These are phyloP conservation scores for Oryza officinalis DNA, from an alignment of 176 grass and related monocot genomes.

Conservation along the genomic window DNA sequence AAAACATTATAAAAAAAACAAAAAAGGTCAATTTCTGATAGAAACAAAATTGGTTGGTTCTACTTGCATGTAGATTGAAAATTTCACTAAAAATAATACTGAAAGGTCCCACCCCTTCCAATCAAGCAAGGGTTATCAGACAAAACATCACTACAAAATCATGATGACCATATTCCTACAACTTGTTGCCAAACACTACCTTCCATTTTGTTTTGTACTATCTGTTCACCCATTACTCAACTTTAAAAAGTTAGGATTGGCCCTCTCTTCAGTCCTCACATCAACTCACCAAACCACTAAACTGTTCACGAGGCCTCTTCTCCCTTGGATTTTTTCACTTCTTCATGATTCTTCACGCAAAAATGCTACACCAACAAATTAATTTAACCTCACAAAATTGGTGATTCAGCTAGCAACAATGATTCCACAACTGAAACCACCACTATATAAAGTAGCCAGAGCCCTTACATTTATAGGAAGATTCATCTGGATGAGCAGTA, in stretches of 20 bases:
- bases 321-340: conserved; percentile 41
- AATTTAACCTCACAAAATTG: background rate
- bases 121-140: conserved; percentile 28
- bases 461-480: background rate
- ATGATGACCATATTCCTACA: conserved; percentile 45
- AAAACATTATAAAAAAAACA: background rate
- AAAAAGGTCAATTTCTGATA: background rate
- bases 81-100: background rate
- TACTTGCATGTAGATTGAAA: background rate
- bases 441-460: background rate
- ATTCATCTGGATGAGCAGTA: background rate
- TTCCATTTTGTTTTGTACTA: conserved; percentile 47
- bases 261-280: conserved; percentile 7
- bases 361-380: conserved; percentile 13
- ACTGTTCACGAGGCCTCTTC: conserved; percentile 20
- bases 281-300: conserved; percentile 35
- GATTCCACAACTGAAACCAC: background rate
- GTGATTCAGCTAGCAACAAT: background rate
- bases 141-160: conserved; percentile 46
- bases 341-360: conserved; percentile 38
- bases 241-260: conserved; percentile 48
- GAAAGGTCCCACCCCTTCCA: background rate
- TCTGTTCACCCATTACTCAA: conserved; percentile 36
- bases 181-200: conserved; percentile 52
- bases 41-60: background rate